A percentile compares a stretch with the other conserved stretches of the same genome.
Evolutionary conservation across 441 rosid species (phyloP).

Genomic region (Corymbia citriodora): DNA sequence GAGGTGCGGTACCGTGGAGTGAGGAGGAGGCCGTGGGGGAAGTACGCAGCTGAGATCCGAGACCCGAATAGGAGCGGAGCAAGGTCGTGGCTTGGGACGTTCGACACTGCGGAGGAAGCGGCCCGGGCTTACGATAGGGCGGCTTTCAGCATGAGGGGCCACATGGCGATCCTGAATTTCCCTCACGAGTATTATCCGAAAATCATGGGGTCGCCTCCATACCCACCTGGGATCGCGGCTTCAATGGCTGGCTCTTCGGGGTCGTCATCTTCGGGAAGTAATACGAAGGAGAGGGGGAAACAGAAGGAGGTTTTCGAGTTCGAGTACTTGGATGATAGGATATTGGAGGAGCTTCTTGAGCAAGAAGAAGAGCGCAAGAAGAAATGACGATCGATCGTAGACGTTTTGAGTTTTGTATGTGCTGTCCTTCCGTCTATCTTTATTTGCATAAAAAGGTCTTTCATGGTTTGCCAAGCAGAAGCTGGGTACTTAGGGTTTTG

Average conservation of each 20-base stretch:
- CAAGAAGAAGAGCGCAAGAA: slow-evolving; percentile 39
- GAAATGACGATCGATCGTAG: background rate
- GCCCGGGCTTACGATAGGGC: slow-evolving; percentile 66
- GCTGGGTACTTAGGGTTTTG: background rate
- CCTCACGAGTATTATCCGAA: slow-evolving; percentile 40
- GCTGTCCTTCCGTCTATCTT: background rate
- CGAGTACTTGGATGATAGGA: slow-evolving; percentile 53
- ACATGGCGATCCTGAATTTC: slow-evolving; percentile 51
- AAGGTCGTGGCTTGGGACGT: slow-evolving; percentile 61
- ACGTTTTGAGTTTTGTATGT: background rate
- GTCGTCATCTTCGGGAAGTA: background rate
- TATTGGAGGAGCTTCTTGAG: slow-evolving; percentile 58
- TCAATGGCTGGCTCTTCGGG: background rate
- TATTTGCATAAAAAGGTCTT: background rate
- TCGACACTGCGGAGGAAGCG: slow-evolving; percentile 51
- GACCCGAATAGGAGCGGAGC: slow-evolving; percentile 50
- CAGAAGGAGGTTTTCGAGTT: slow-evolving; percentile 45
- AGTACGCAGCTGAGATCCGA: slow-evolving; percentile 58
- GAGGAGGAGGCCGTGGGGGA: slow-evolving; percentile 67
- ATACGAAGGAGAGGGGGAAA: slow-evolving; percentile 6
- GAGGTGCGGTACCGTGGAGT: slow-evolving; percentile 47
- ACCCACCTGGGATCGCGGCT: slow-evolving; percentile 6
- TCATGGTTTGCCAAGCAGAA: background rate
- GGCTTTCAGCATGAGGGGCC: slow-evolving; percentile 43
- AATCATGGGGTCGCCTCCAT: slow-evolving; percentile 15